These are phyloP conservation scores for Verticillium nonalfalfae DNA, from an alignment of 2,329 filamentous ascomycete genomes.

Conservation along the genomic window DNA sequence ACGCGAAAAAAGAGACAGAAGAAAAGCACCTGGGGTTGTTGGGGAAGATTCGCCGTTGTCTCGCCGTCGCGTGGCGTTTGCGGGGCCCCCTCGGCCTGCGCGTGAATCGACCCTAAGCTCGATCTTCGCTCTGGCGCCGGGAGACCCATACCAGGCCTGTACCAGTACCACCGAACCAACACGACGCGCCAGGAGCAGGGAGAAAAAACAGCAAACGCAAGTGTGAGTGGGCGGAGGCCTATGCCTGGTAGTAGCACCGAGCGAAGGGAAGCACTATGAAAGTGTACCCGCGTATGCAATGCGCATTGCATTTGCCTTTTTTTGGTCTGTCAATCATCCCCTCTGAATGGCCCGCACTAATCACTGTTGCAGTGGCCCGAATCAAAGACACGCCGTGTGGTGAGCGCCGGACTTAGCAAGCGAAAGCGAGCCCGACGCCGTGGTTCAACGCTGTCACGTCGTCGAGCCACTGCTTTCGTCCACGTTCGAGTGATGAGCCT, in stretches of 20 bases:
- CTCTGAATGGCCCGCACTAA: background rate
- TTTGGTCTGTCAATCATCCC: too few species aligned
- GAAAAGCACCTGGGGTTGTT: constrained; percentile 5
- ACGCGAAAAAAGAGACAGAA: background rate
- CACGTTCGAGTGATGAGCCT: background rate
- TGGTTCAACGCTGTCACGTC: background rate
- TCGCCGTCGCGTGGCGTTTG: constrained; percentile 15
- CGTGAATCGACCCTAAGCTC: background rate
- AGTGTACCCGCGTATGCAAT: background rate
- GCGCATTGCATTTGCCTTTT: background rate
- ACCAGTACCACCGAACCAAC: background rate
- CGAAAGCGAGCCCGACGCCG: background rate
- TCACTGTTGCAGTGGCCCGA: background rate
- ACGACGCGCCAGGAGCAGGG: background rate
- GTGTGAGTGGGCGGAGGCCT: background rate
- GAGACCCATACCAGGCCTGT: background rate
- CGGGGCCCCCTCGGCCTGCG: constrained; percentile 5
- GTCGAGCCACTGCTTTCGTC: background rate
- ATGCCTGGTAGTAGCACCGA: background rate
- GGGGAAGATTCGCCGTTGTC: constrained; percentile 12
- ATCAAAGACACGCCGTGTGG: background rate
- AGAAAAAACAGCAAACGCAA: background rate
- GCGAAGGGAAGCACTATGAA: background rate
- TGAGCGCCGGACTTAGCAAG: background rate
- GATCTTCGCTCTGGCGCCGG: background rate